phyloP scores from a whole-genome alignment of 2,329 filamentous ascomycete species.

The Phaeosphaeriaceae sp. region DNA sequence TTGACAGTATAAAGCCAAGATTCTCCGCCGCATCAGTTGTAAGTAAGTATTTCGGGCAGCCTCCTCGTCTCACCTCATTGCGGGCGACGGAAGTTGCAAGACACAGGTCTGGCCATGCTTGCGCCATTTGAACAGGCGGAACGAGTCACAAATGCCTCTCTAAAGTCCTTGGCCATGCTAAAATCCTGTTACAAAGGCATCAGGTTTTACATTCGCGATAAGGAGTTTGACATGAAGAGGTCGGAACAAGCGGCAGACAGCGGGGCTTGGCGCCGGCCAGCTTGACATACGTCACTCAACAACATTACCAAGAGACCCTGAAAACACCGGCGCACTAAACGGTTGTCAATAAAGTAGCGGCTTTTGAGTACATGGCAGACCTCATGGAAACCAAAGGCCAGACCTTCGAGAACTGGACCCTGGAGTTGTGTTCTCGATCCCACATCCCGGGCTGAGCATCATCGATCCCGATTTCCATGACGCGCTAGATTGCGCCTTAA shows the following conservation, averaged over 20 bases:
- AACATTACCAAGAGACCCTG: neutral
- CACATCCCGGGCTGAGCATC: neutral
- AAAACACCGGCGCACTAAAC: neutral
- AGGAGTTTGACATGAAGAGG: neutral
- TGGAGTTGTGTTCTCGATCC: neutral
- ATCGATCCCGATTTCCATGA: slow-evolving; percentile 5
- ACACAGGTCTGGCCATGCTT: no score
- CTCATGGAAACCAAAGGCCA: neutral
- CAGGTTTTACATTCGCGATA: neutral
- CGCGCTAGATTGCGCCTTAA: slow-evolving; percentile 1
- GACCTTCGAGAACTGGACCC: neutral
- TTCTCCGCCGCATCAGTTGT: neutral
- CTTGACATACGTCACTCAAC: neutral
- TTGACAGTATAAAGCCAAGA: slow-evolving; percentile 9
- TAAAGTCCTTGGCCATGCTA: no score
- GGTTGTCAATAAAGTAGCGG: neutral
- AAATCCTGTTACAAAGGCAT: neutral
- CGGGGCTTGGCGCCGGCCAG: neutral
- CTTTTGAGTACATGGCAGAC: neutral
- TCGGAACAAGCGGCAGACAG: neutral
- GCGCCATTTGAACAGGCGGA: no score
- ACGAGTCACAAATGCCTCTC: no score
- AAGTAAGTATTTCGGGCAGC: neutral
- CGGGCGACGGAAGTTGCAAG: neutral
- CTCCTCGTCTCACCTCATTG: neutral